Evolutionary conservation across 441 rosid species (phyloP), one percentile per base, ranked within the genome.

Genomic region (Gossypium lobatum): DNA sequence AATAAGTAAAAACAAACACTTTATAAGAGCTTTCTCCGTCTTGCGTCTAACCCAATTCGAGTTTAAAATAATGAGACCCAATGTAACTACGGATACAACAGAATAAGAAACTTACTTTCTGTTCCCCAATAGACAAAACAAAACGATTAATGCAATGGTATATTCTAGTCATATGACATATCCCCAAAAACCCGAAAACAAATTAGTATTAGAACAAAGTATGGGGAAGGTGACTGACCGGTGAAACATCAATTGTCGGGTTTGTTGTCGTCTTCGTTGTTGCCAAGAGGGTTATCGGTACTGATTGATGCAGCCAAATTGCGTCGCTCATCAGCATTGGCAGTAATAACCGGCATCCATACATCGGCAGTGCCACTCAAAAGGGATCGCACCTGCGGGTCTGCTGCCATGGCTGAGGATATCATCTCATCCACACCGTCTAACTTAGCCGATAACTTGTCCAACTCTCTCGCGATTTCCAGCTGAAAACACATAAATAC

Each of bases 261-360:
- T 8, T 5, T 55, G 26, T 2, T 11, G 60, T 66, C 57, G 1
- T 17, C 37, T 31, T 31, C 37, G 1, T 31, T 31, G 37, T 31
- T 17, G 34, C 6, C 55, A 1, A 45, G 71, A 46, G 20, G 37
- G 37, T 66, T 58, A 64, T 62, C 78, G 50, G 76, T 81, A 64
- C 34, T 79, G 4, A 72, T 2, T 3, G 90, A 75, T 20, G 87
- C 85, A 0, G 87, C 81, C 79, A 91, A 91, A 76, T 86, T 83
- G 7, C 85, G 88, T 11, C 96, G 82, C 76, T 91, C 89, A 4
- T 93, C 80, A 7, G 89, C 83, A 3, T 79, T 85, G 18, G 98
- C 97, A 75, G 98, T 91, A 65, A 93, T 91, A 64, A 93, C 92
- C 0, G 98, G 98, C 88, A 89, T 50, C 97, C 97, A 93, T 62